Percentiles rank a stretch among this genome's conserved stretches.
Evolutionary conservation across 1,139 yeast genomes (phyloP).

Genomic region (Hansenula anomala): DNA sequence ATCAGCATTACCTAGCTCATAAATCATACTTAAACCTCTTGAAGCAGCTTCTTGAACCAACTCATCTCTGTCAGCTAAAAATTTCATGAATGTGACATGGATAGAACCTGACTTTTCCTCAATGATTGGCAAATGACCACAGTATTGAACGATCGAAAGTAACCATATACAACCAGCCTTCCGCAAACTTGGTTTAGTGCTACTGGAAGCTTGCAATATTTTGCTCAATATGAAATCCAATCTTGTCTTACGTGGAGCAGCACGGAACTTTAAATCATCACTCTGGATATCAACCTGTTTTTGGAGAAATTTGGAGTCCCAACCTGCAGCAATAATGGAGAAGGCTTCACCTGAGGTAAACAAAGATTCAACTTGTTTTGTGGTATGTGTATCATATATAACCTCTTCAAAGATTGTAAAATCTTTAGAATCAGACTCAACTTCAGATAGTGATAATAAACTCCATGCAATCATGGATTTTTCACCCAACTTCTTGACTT

Average conservation of each 20-base stretch:
- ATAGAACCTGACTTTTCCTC: slow-evolving; percentile 46
- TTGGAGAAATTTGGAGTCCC: slow-evolving; percentile 58
- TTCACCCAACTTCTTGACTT: slow-evolving; percentile 58
- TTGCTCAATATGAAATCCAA: slow-evolving; percentile 34
- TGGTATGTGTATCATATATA: slow-evolving; percentile 53
- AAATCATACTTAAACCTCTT: slow-evolving; percentile 77
- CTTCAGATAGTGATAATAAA: slow-evolving; percentile 42
- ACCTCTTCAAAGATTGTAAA: slow-evolving; percentile 34
- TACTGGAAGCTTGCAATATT: slow-evolving; percentile 48
- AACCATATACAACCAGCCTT: slow-evolving; percentile 86
- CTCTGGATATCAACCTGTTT: slow-evolving; percentile 49
- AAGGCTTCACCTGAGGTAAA: slow-evolving; percentile 87
- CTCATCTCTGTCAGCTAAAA: slow-evolving; percentile 76
- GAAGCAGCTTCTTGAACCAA: slow-evolving; percentile 89
- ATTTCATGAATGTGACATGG: slow-evolving; percentile 70
- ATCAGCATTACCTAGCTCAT: slow-evolving; percentile 69
- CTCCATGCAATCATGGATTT: slow-evolving; percentile 50
- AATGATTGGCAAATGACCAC: slow-evolving; percentile 46
- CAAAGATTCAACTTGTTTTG: slow-evolving; percentile 69
- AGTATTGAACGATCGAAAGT: slow-evolving; percentile 71
- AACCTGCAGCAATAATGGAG: slow-evolving; percentile 67
- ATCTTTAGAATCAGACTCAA: slow-evolving; percentile 14
- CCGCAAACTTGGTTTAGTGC: slow-evolving; percentile 69
- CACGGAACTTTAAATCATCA: slow-evolving; percentile 3
- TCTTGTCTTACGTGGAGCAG: slow-evolving; percentile 13